Conservation (phyloP, 164 flowering plant species). For the Tetracentron sinense region DNA sequence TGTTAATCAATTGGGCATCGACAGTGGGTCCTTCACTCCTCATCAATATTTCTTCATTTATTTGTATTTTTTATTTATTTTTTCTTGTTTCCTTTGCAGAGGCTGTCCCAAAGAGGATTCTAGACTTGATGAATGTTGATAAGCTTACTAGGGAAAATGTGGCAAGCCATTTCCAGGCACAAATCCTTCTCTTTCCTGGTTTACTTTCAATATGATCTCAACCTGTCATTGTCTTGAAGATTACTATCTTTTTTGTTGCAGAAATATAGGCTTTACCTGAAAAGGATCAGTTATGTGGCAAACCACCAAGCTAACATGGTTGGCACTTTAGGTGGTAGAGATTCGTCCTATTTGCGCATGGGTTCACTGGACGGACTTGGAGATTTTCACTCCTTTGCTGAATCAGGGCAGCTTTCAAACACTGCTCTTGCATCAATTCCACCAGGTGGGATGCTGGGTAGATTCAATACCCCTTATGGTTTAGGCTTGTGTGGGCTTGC, state of each 20-base stretch:
- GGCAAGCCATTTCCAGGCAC: slow-evolving; percentile 93
- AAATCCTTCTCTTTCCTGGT: slow-evolving; percentile 10
- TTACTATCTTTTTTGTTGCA: slow-evolving; percentile 30
- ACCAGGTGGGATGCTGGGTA: slow-evolving; percentile 52
- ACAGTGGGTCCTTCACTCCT: slow-evolving; percentile 48
- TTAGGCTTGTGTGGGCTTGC: slow-evolving; percentile 43
- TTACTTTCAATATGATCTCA: background rate
- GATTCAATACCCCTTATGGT: slow-evolving; percentile 52
- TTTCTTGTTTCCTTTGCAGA: slow-evolving; percentile 40
- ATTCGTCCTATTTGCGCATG: slow-evolving; percentile 50
- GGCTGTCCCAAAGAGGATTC: slow-evolving; percentile 92
- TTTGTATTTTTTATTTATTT: no score
- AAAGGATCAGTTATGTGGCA: slow-evolving; percentile 47
- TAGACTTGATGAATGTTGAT: slow-evolving; percentile 87
- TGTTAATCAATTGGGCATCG: slow-evolving; percentile 81
- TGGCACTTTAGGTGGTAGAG: slow-evolving; percentile 53
- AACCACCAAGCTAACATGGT: slow-evolving; percentile 52
- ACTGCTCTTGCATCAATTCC: slow-evolving; percentile 35
- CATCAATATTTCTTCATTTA: background rate
- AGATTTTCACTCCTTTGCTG: slow-evolving; percentile 46
- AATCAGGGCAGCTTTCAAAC: slow-evolving; percentile 50
- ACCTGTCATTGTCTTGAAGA: background rate
- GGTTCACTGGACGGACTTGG: slow-evolving; percentile 53
- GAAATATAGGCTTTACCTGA: slow-evolving; percentile 90
- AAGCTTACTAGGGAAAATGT: slow-evolving; percentile 92